A percentile compares a stretch with the other conserved stretches of the same genome.
Evolutionary conservation across 169 alveolate genomes (phyloP).

Genomic region (Babesia divergens): DNA sequence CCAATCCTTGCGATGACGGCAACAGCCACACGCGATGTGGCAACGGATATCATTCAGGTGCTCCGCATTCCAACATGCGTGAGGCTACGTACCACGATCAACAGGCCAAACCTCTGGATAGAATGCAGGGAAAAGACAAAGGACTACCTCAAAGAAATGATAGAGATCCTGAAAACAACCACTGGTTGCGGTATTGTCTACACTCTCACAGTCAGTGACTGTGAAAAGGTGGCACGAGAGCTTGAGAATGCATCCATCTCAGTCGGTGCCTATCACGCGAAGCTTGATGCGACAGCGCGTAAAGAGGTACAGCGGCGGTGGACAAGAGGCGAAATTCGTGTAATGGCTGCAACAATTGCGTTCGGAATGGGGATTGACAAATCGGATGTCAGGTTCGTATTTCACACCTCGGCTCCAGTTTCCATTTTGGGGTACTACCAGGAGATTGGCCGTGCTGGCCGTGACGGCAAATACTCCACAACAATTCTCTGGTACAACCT

Average conservation of each 20-base stretch:
- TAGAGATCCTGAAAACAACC: constrained; percentile 43
- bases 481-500: constrained; percentile 75
- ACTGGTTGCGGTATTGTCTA: constrained; percentile 84
- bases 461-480: constrained; percentile 89
- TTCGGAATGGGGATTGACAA: constrained; percentile 99
- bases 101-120: constrained; percentile 82
- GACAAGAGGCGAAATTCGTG: constrained; percentile 88
- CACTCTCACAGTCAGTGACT: constrained; percentile 91
- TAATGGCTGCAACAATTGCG: constrained; percentile 97
- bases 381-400: constrained; percentile 92
- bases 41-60: constrained; percentile 87
- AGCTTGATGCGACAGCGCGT: constrained; percentile 74
- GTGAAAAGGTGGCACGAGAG: constrained; percentile 89
- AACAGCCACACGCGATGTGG: constrained; percentile 94
- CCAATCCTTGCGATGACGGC: constrained; percentile 96
- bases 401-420: constrained; percentile 94
- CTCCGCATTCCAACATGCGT: constrained; percentile 76
- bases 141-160: constrained; percentile 61
- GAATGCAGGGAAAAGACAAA: constrained; percentile 75
- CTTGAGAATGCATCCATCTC: constrained; percentile 77
- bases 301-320: constrained; percentile 82
- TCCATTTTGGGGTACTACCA: constrained; percentile 91
- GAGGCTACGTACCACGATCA: constrained; percentile 53
- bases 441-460: constrained; percentile 98
- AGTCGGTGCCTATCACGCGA: constrained; percentile 83